Evolutionary conservation across 192 early-diverging fungal species (phyloP).

Genomic region (Globomyces pollinis-pini): DNA sequence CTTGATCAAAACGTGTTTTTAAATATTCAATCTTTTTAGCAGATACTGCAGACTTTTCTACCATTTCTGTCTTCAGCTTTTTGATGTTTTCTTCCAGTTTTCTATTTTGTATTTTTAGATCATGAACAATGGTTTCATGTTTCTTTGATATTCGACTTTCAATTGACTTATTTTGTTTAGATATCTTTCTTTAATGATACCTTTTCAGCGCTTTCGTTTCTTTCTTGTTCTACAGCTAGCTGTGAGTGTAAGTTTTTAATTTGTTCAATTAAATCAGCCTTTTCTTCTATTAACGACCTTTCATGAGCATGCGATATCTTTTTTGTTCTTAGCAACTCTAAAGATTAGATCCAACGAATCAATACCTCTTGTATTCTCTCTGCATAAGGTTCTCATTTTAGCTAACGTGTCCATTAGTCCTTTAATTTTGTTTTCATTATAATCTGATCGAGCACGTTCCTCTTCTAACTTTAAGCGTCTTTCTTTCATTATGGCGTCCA

Average conservation of each 20-base stretch:
- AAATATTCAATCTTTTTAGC: constrained; percentile 22
- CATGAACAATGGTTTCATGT: constrained; percentile 26
- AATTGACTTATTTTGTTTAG: constrained; percentile 24
- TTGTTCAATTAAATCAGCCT: constrained; percentile 26
- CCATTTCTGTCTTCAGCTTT: constrained; percentile 20
- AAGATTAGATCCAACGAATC: neutral
- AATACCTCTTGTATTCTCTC: constrained; percentile 41
- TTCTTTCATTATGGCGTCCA: constrained; percentile 35
- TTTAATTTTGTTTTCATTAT: constrained; percentile 34
- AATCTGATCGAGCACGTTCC: constrained; percentile 29
- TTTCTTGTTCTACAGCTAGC: constrained; percentile 23
- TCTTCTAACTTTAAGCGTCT: constrained; percentile 33
- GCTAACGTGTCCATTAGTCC: constrained; percentile 30
- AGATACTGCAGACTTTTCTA: constrained; percentile 15
- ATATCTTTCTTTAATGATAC: constrained; percentile 16
- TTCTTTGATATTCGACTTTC: constrained; percentile 30
- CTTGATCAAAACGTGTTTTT: constrained; percentile 14
- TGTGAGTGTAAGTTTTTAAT: constrained; percentile 14
- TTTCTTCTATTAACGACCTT: constrained; percentile 40
- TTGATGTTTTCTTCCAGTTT: constrained; percentile 29
- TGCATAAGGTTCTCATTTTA: constrained; percentile 32
- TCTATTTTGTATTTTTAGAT: constrained; percentile 25
- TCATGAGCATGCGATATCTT: constrained; percentile 33
- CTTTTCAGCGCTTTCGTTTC: constrained; percentile 29
- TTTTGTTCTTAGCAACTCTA: constrained; percentile 48